These are phyloP conservation scores for Bipolaris zeicola DNA, from an alignment of 2,329 filamentous ascomycete species.

Conservation along the genomic window DNA sequence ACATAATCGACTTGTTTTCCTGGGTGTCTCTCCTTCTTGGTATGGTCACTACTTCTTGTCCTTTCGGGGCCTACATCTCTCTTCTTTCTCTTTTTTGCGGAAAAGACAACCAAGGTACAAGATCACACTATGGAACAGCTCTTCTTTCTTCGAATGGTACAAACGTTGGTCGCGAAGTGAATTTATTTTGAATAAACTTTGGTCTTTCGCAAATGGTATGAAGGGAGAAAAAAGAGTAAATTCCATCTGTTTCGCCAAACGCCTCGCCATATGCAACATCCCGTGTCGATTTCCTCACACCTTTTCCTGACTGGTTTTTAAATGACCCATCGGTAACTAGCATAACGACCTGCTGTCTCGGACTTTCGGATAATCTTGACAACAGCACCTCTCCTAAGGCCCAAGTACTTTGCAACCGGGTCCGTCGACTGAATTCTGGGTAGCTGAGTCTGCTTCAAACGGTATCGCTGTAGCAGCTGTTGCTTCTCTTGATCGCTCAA, in stretches of 20 bases:
- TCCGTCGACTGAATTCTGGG: constrained; percentile 90
- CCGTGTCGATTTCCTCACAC: constrained; percentile 1
- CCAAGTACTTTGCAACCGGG: constrained; percentile 89
- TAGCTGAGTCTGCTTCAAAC: constrained; percentile 95
- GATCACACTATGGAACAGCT: background rate
- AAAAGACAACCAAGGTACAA: too few species aligned
- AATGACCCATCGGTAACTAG: constrained; percentile 80
- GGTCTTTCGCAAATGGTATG: background rate
- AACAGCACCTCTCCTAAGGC: constrained; percentile 87
- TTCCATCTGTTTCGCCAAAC: constrained; percentile 32
- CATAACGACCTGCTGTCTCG: constrained; percentile 95
- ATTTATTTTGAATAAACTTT: background rate
- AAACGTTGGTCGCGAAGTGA: background rate
- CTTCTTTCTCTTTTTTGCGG: too few species aligned
- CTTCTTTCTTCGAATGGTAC: background rate
- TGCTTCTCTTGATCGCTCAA: constrained; percentile 89
- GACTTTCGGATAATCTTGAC: constrained; percentile 97
- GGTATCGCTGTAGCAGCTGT: constrained; percentile 83
- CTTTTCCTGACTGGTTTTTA: constrained; percentile 19
- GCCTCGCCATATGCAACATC: constrained; percentile 35
- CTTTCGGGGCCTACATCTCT: too few species aligned
- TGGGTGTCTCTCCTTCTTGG: too few species aligned
- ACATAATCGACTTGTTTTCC: too few species aligned
- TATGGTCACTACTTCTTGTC: too few species aligned
- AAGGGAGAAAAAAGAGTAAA: constrained; percentile 5